A percentile compares a stretch with the other conserved stretches of the same genome.
These are phyloP conservation scores for Penicillium sp. DNA, from an alignment of 2,329 filamentous ascomycete genomes.

Conservation along the genomic window DNA sequence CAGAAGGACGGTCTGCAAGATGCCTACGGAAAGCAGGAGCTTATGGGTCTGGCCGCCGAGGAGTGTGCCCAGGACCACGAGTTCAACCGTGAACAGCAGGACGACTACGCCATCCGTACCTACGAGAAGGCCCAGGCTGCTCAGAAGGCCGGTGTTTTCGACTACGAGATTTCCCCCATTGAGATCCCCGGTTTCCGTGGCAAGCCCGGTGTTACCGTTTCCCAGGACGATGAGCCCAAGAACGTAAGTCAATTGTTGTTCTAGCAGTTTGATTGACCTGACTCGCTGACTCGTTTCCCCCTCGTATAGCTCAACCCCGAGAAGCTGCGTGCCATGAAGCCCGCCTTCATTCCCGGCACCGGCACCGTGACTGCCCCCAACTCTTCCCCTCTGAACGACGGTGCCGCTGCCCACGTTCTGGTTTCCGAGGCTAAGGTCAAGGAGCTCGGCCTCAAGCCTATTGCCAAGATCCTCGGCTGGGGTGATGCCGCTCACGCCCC, in stretches of 20 bases:
- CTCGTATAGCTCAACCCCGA: slow-evolving; percentile 73
- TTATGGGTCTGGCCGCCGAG: slow-evolving; percentile 94
- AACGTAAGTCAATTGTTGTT: slow-evolving; percentile 60
- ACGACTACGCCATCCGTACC: slow-evolving; percentile 91
- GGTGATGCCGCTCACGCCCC: slow-evolving; percentile 90
- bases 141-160: slow-evolving; percentile 79
- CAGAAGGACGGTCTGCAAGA: slow-evolving; percentile 94
- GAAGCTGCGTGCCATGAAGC: slow-evolving; percentile 83
- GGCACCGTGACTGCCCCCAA: slow-evolving; percentile 96
- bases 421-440: slow-evolving; percentile 94
- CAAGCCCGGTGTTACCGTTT: slow-evolving; percentile 80
- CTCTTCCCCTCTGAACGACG: slow-evolving; percentile 94
- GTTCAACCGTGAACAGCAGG: slow-evolving; percentile 83
- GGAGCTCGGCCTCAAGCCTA: slow-evolving; percentile 84
- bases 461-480: slow-evolving; percentile 98
- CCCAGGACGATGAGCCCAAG: slow-evolving; percentile 93
- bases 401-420: slow-evolving; percentile 87
- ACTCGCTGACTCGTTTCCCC: slow-evolving; percentile 2
- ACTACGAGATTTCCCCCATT: slow-evolving; percentile 84
- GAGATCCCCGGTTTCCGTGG: slow-evolving; percentile 86
- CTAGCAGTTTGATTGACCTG: background rate
- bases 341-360: slow-evolving; percentile 73
- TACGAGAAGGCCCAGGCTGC: slow-evolving; percentile 94
- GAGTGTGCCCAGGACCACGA: slow-evolving; percentile 85
- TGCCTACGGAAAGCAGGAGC: slow-evolving; percentile 87